Percentiles rank a stretch among this genome's conserved stretches.
Evolutionary conservation across 1,139 yeast genomes (phyloP).

Genomic region (Debaryomycetaceae sp.): DNA sequence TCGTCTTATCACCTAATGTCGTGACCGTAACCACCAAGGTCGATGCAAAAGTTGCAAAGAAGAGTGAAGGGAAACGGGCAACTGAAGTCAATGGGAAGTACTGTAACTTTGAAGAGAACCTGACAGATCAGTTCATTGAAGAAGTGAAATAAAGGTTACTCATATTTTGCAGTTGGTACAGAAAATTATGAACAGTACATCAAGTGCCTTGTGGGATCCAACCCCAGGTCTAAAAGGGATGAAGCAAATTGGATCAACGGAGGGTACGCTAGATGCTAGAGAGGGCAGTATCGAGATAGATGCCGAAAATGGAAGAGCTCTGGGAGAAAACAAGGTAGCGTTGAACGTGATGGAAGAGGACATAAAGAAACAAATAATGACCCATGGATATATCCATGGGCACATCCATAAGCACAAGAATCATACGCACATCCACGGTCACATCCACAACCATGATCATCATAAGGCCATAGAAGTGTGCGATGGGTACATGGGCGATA

Average conservation of each 20-base stretch:
- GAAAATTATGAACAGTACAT: not conserved
- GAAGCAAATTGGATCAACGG: not conserved
- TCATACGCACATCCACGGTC: conserved; percentile 68
- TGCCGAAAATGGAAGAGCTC: not conserved
- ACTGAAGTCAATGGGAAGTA: too few relatives aligned
- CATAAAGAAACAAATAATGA: conserved; percentile 12
- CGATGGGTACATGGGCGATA: conserved; percentile 1
- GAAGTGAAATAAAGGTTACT: too few relatives aligned
- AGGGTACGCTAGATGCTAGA: not conserved
- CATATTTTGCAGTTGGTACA: not conserved
- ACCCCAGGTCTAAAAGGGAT: not conserved
- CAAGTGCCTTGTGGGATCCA: not conserved
- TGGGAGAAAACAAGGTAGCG: not conserved
- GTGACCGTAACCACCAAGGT: conserved; percentile 1
- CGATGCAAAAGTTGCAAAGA: not conserved
- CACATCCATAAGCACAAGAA: conserved; percentile 64
- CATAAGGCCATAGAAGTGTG: conserved; percentile 12
- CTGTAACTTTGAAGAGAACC: too few relatives aligned
- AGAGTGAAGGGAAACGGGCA: not conserved
- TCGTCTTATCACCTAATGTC: not conserved
- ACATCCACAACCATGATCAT: conserved; percentile 54
- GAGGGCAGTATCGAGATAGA: not conserved
- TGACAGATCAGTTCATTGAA: too few relatives aligned
- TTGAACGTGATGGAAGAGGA: not conserved
- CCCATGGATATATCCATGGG: conserved; percentile 63